phyloP scores from a whole-genome alignment of 208 protist genomes.

The Leishmania major region DNA sequence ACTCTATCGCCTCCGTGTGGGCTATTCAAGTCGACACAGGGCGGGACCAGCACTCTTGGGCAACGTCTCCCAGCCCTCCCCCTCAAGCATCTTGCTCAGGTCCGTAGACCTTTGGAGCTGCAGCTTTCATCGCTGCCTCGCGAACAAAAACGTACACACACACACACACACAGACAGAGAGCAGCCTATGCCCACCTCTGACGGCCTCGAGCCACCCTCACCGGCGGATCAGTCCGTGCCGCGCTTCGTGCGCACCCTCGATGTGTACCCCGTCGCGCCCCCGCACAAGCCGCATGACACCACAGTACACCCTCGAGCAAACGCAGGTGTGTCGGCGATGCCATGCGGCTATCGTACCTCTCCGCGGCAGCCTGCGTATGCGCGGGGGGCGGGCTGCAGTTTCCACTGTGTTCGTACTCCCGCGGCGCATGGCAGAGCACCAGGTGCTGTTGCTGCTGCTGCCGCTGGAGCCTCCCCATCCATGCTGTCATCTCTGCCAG shows the following conservation, averaged over 20 bases:
- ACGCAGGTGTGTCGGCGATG: background rate
- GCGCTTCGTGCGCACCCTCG: conserved; percentile 27
- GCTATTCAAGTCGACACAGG: background rate
- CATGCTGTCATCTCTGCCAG: background rate
- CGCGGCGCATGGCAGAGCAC: background rate
- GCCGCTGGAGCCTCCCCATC: background rate
- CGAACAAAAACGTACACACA: background rate
- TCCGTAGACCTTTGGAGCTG: too few species aligned
- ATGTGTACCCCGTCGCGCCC: conserved; percentile 25
- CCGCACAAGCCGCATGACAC: background rate
- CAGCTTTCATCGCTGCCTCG: background rate
- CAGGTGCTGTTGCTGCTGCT: background rate
- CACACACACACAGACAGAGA: background rate
- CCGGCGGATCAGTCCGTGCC: background rate
- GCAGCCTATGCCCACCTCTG: background rate
- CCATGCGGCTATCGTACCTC: background rate
- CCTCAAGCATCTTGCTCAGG: background rate
- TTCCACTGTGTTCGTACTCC: background rate
- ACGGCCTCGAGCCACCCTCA: background rate
- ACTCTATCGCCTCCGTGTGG: background rate
- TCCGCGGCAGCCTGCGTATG: background rate
- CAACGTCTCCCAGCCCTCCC: background rate
- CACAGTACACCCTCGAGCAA: background rate
- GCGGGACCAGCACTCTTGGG: background rate
- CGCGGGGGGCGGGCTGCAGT: background rate